Conservation (phyloP, 495 filamentous ascomycete species). For the Platismatia glauca region DNA sequence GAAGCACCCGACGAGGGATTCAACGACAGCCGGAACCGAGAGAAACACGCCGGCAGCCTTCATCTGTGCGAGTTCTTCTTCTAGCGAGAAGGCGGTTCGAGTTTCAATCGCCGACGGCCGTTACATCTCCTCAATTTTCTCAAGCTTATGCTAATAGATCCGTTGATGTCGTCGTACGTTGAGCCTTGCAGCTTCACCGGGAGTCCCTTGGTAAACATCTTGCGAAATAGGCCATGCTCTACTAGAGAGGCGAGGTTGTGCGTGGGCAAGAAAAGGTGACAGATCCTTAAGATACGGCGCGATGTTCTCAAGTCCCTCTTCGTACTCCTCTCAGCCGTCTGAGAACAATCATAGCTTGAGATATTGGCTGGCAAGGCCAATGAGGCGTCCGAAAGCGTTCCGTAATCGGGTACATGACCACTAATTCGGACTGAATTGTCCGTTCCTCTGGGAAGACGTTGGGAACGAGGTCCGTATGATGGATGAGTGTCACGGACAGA, state of each 20-base stretch:
- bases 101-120: not conserved
- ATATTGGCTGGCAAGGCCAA: no score
- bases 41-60: slow-evolving; percentile 40
- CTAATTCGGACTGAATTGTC: not conserved
- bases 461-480: not conserved
- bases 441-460: not conserved
- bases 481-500: not conserved
- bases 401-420: not conserved
- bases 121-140: not conserved
- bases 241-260: slow-evolving; percentile 10
- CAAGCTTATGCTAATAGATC: slow-evolving; percentile 7
- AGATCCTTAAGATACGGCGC: not conserved
- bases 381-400: not conserved
- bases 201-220: not conserved
- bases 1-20: slow-evolving; percentile 7
- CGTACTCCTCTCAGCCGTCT: slow-evolving; percentile 4
- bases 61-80: slow-evolving; percentile 30
- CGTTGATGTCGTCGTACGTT: slow-evolving; percentile 3
- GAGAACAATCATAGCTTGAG: slow-evolving; percentile 1
- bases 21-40: slow-evolving; percentile 39
- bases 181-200: not conserved
- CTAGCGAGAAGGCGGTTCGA: slow-evolving; percentile 5
- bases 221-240: slow-evolving; percentile 6
- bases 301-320: not conserved
- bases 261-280: not conserved